Base-by-base conservation (phyloP, 768 basidiomycete species). In the Tylopilus intermedius region DNA sequence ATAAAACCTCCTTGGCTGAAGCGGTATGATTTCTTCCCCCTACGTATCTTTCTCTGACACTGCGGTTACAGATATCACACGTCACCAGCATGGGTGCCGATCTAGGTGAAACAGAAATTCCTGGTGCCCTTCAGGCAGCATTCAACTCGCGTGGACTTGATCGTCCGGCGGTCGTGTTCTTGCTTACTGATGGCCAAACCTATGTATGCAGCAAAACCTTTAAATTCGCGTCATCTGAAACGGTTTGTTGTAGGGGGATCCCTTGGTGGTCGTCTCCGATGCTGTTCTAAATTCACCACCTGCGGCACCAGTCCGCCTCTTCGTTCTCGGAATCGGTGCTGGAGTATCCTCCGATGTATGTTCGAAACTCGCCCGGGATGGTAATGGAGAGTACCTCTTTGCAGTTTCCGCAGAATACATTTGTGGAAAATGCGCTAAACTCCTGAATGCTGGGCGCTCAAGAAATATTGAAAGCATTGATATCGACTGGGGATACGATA, bases 101-200 rank as follows among this genome's bases (percentile, higher is more conserved):
- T 59, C 66, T 62, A 39, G 78, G 78, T 2, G 83, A 82, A 1
- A 84, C 84, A 1, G 74, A 83, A 45, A 75, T 81, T 8, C 42
- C 63, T 0, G 9, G 15, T 0, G 83, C 81, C 0, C 62, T 85
- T 24, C 49, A 62, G 4, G 26, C 45, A 1, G 74, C 75, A 22
- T 69, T 82, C n/a, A 27, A 48, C 1, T 61, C 61, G 5, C 73
- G 79, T 6, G 62, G 56, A 8, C 45, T 18, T 8, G 54, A 61
- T 27, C 70, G 73, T 1, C 72, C 82, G 1, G 78, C 79, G 0
- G 74, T 69, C 8, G 62, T 82, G 8, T 82, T 85, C 54, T 62
- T 84, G 13, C 67, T 86, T 29, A 86, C 84, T 2, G 84, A 83
- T 51, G 83, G 83, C 15, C 64, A 75, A 47, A 74, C 80, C 26